Evolutionary conservation across 331 rosid genomes (phyloP), one percentile per base, ranked within the genome.

Genomic region (Acacia pycnantha): DNA sequence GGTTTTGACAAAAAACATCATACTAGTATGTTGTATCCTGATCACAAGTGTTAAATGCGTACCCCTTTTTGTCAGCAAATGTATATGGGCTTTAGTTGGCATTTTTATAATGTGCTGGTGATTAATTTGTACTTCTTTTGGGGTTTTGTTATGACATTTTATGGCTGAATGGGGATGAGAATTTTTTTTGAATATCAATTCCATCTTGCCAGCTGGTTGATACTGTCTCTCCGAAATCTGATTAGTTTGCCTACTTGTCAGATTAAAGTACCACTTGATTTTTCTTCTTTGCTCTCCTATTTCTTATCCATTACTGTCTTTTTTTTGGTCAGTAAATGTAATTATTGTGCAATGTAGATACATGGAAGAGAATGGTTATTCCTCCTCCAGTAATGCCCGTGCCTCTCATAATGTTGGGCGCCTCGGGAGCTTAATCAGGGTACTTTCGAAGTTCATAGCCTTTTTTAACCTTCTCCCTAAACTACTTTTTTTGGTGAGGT

Each of bases 381-480:
- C 91, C 69, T 90, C 95, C 54, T 88, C 97, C 18, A 88, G 89
- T 70, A 96, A 82, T 86, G 92, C 90, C 27, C 98, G 98, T 54
- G 90, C 93, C 48, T 90, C 97, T 15, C 97, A 96, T 82, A 73
- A 56, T 79, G 84, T 92, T 78, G 99, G 99, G 72, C 96, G 94
- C 82, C 93, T 96, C 0, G 99, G 99, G 69, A 85, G 79, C 79
- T 41, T 90, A 83, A 82, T 96, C 65, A 85, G 98, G 98, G 99
- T 96, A 91, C 74, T 43, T 66, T 73, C 40, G 69, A 54, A 41
- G 79, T 61, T 35, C 51, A 51, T 50, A 40, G 13, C 58, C 8
- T 0, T 51, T 41, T 27, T 70, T 4, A 33, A 41, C 13, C 2
- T 68, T 77, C 48, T 70, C 19, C 6, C n/a, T 37, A 26, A 56